Evolutionary conservation across 2,329 filamentous ascomycete species (phyloP).

Genomic region (Pleoardoris graminearum): DNA sequence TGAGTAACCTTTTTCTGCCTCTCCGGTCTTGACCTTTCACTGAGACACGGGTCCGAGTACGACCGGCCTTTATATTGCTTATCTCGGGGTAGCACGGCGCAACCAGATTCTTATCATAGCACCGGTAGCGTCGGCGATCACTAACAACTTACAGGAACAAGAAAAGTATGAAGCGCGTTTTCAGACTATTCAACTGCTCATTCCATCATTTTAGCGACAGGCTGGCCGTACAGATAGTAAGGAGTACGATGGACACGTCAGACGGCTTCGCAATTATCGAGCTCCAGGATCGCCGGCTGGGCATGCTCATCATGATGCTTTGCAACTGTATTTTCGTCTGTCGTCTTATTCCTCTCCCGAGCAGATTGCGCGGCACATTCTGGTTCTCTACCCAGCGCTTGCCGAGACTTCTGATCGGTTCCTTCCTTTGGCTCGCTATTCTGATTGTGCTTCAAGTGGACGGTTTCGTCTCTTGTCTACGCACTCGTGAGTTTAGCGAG

Average conservation of each 20-base stretch:
- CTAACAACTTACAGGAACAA: not conserved
- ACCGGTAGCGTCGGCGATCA: not conserved
- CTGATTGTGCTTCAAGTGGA: slow-evolving; percentile 70
- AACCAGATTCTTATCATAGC: too few species aligned
- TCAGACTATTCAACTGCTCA: slow-evolving; percentile 72
- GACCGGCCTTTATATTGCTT: too few species aligned
- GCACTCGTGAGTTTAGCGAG: slow-evolving; percentile 69
- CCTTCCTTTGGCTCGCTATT: slow-evolving; percentile 62
- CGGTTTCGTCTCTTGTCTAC: slow-evolving; percentile 67
- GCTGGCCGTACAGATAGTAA: slow-evolving; percentile 63
- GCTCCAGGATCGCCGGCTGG: slow-evolving; percentile 64
- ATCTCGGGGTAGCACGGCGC: too few species aligned
- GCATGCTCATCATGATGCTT: slow-evolving; percentile 36
- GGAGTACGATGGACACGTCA: slow-evolving; percentile 65
- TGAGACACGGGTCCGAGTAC: too few species aligned
- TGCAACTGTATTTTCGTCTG: slow-evolving; percentile 44
- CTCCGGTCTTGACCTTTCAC: too few species aligned
- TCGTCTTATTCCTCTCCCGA: not conserved
- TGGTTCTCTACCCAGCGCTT: slow-evolving; percentile 38
- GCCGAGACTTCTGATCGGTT: not conserved
- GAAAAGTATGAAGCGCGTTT: slow-evolving; percentile 49
- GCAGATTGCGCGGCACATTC: slow-evolving; percentile 43
- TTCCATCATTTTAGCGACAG: slow-evolving; percentile 77
- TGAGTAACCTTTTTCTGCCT: not conserved
- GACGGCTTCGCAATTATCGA: slow-evolving; percentile 74